Conservation (phyloP, 2,329 filamentous ascomycete species). For the Microsporum ferrugineum region DNA sequence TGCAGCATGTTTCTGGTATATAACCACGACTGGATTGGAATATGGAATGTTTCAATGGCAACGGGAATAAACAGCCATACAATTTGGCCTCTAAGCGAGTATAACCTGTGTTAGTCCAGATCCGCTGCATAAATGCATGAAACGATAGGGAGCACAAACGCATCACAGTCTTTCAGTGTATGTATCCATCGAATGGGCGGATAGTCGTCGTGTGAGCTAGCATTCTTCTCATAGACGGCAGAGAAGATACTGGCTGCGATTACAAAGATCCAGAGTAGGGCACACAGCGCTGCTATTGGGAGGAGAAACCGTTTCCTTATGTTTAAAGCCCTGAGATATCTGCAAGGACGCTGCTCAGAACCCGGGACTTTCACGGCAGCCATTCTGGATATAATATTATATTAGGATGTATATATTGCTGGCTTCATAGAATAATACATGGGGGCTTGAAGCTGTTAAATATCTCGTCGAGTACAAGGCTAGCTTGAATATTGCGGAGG, state of each 20-base stretch:
- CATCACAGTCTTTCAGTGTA: neutral
- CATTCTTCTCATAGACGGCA: neutral
- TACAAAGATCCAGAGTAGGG: constrained; percentile 3
- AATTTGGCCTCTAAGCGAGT: neutral
- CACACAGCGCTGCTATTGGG: neutral
- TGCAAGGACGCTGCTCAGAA: neutral
- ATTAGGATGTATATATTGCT: neutral
- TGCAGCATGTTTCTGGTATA: constrained; percentile 2
- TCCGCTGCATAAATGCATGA: neutral
- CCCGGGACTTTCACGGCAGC: neutral
- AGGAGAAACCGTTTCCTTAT: constrained; percentile 3
- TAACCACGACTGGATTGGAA: constrained; percentile 8
- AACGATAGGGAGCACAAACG: neutral
- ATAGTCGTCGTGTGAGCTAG: neutral
- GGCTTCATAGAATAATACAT: neutral
- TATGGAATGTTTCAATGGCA: constrained; percentile 4
- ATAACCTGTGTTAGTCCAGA: neutral
- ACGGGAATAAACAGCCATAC: constrained; percentile 4
- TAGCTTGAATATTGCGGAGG: neutral
- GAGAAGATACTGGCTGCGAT: constrained; percentile 1
- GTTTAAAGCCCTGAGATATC: neutral
- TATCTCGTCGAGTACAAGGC: neutral
- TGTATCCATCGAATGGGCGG: neutral
- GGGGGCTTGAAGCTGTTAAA: neutral
- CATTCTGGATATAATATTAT: neutral